These are phyloP conservation scores for Stemphylium lycopersici DNA, from an alignment of 2,329 filamentous ascomycete genomes.

Conservation along the genomic window DNA sequence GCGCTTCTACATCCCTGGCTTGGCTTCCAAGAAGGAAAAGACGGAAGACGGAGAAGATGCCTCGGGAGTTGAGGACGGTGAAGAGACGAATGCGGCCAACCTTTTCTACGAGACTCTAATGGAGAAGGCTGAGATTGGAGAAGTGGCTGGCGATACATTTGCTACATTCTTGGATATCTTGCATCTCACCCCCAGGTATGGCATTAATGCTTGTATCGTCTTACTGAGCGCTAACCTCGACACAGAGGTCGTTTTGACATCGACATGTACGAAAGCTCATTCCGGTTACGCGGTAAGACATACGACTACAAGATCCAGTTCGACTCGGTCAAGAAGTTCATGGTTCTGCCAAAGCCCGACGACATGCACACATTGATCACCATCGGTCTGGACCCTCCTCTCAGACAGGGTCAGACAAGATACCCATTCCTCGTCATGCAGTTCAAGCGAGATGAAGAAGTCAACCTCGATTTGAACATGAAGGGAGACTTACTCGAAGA, in stretches of 20 bases:
- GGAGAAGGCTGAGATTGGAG: slow-evolving; percentile 98
- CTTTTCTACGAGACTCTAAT: slow-evolving; percentile 98
- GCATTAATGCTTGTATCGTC: slow-evolving; percentile 17
- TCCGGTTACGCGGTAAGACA: slow-evolving; percentile 95
- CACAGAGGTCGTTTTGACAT: slow-evolving; percentile 96
- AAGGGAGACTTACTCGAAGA: slow-evolving; percentile 84
- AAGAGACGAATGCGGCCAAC: slow-evolving; percentile 93
- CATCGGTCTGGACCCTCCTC: slow-evolving; percentile 89
- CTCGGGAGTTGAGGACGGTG: slow-evolving; percentile 61
- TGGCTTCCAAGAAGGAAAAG: slow-evolving; percentile 72
- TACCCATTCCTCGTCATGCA: slow-evolving; percentile 99
- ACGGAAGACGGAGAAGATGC: slow-evolving; percentile 71
- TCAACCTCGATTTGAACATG: slow-evolving; percentile 95
- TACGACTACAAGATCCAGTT: slow-evolving; percentile 99
- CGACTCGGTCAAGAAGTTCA: slow-evolving; percentile 97
- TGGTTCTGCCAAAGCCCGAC: slow-evolving; percentile 97
- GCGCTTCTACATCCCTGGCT: slow-evolving; percentile 97
- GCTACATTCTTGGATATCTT: slow-evolving; percentile 96
- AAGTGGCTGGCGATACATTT: slow-evolving; percentile 97
- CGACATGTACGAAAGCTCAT: slow-evolving; percentile 98
- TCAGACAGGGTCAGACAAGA: slow-evolving; percentile 94
- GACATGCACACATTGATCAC: slow-evolving; percentile 95
- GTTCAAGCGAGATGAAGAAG: slow-evolving; percentile 96
- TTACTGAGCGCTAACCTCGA: slow-evolving; percentile 30
- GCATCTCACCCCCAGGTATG: slow-evolving; percentile 89